phyloP scores from a whole-genome alignment of 257 asterid species.

The Thymus mandschuricus region DNA sequence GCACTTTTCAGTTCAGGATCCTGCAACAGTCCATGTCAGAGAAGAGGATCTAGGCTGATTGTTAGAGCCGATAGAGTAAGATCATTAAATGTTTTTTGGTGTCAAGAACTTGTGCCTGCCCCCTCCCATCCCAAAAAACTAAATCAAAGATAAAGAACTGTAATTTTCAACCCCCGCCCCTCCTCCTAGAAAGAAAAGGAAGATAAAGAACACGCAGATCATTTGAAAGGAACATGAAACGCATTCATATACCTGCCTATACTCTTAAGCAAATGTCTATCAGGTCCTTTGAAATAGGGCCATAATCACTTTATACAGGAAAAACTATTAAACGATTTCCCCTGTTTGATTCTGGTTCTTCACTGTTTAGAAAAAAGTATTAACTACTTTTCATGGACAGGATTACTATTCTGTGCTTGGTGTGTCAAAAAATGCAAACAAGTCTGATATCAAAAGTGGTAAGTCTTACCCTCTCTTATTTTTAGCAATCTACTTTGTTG shows the following conservation, averaged over 20 bases:
- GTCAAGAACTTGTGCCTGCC: background rate
- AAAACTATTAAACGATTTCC: background rate
- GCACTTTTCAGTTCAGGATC: conserved; percentile 56
- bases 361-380: conserved; percentile 4
- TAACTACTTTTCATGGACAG: conserved; percentile 43
- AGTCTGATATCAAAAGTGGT: conserved; percentile 94
- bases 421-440: conserved; percentile 83
- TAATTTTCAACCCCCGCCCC: background rate
- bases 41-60: conserved; percentile 63
- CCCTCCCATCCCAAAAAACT: background rate
- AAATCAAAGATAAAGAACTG: background rate
- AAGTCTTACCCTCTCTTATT: conserved; percentile 35
- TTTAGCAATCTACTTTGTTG: background rate
- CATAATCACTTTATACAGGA: conserved; percentile 5
- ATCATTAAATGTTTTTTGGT: conserved; percentile 2
- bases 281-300: background rate
- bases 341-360: conserved; percentile 23
- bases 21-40: conserved; percentile 43
- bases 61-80: conserved; percentile 92
- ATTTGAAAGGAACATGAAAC: background rate
- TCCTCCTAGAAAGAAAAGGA: background rate
- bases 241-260: background rate
- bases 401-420: conserved; percentile 93
- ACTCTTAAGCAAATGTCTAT: background rate
- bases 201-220: background rate